Percentiles rank a stretch among this genome's conserved stretches.
These are phyloP conservation scores for Calocybe gangraenosa DNA, from an alignment of 768 basidiomycete genomes.

Conservation along the genomic window DNA sequence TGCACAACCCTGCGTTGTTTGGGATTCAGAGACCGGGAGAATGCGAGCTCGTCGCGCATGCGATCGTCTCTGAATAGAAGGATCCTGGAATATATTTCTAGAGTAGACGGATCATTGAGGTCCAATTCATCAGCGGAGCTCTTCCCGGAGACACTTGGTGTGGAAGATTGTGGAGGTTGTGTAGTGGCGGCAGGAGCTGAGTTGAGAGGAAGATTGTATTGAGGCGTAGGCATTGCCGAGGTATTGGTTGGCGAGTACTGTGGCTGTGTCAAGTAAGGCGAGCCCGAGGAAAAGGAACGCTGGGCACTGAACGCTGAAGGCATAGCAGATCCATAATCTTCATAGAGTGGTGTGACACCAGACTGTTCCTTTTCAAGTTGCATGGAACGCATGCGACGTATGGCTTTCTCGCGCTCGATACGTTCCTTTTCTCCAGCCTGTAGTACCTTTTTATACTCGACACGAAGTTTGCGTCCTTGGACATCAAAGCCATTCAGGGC, in stretches of 20 bases:
- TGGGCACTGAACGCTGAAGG: constrained; percentile 62
- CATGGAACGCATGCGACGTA: constrained; percentile 96
- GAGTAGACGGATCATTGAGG: constrained; percentile 90
- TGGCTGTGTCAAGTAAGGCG: constrained; percentile 49
- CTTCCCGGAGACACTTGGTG: constrained; percentile 67
- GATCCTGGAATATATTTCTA: constrained; percentile 97
- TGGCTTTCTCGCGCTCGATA: constrained; percentile 97
- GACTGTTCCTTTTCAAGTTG: constrained; percentile 85
- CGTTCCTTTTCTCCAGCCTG: constrained; percentile 99
- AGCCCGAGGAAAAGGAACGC: constrained; percentile 66
- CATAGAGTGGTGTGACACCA: constrained; percentile 50
- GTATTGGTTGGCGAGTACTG: constrained; percentile 68
- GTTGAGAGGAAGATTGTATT: constrained; percentile 38
- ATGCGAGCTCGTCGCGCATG: constrained; percentile 96
- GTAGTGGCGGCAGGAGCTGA: constrained; percentile 49
- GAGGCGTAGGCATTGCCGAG: constrained; percentile 39
- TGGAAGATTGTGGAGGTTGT: constrained; percentile 51
- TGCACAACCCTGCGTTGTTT: constrained; percentile 92
- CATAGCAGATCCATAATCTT: constrained; percentile 69
- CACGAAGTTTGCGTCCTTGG: constrained; percentile 93
- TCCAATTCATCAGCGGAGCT: constrained; percentile 73
- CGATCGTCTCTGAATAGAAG: constrained; percentile 96
- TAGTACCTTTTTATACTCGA: constrained; percentile 99
- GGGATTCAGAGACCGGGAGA: constrained; percentile 80
- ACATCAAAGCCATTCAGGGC: constrained; percentile 96